These are phyloP conservation scores for Vigna angularis DNA, from an alignment of 306 rosid species.

Conservation along the genomic window DNA sequence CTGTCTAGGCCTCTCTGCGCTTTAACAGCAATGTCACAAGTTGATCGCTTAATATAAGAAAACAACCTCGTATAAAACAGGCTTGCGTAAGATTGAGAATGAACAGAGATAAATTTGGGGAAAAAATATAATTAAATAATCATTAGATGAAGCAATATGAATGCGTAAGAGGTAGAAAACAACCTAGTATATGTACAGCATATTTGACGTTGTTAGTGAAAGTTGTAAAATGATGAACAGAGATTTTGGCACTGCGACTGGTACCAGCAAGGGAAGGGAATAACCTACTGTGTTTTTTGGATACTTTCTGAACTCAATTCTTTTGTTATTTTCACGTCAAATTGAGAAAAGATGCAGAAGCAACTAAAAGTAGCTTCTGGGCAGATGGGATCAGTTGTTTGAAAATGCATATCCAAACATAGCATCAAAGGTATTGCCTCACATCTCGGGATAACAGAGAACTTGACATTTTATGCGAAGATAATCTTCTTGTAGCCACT, in stretches of 20 bases:
- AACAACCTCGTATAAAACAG: not conserved
- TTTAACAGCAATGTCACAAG: too few species aligned
- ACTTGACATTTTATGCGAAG: slow-evolving; percentile 39
- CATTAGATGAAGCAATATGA: slow-evolving; percentile 7
- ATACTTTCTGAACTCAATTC: not conserved
- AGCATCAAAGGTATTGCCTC: slow-evolving; percentile 37
- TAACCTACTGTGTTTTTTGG: not conserved
- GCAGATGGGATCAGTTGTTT: not conserved
- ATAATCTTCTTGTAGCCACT: slow-evolving; percentile 49
- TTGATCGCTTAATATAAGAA: not conserved
- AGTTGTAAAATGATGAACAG: not conserved
- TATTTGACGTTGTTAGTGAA: slow-evolving; percentile 26
- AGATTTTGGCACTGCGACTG: slow-evolving; percentile 11
- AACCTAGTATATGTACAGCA: slow-evolving; percentile 37
- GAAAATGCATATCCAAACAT: not conserved
- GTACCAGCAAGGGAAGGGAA: too few species aligned
- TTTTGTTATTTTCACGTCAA: not conserved
- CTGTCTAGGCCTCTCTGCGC: too few species aligned
- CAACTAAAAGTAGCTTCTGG: not conserved
- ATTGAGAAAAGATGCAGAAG: not conserved
- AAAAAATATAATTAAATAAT: not conserved
- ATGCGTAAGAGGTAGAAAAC: slow-evolving; percentile 17
- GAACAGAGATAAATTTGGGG: not conserved
- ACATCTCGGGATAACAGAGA: slow-evolving; percentile 43
- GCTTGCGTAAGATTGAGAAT: not conserved